Evolutionary conservation across 441 rosid genomes (phyloP).

Genomic region (Viola pubescens): DNA sequence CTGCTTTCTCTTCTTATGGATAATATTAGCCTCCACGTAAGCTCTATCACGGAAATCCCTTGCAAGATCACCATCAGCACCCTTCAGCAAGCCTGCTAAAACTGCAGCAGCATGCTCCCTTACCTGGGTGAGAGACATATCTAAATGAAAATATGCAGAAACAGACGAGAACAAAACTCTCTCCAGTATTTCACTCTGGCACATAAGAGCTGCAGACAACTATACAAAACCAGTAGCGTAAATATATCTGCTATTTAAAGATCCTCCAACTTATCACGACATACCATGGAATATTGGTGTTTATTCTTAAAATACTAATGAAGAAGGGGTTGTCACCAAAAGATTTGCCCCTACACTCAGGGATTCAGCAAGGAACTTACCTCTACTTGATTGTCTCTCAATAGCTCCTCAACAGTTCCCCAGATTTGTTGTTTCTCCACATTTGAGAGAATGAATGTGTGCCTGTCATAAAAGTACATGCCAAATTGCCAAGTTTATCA

Average conservation of each 20-base stretch:
- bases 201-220: too few relatives aligned
- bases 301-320: not conserved
- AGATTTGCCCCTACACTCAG: slow-evolving; percentile 6
- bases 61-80: slow-evolving; percentile 85
- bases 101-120: slow-evolving; percentile 99
- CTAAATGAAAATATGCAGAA: too few relatives aligned
- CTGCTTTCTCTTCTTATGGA: slow-evolving; percentile 55
- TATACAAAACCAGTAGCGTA: too few relatives aligned
- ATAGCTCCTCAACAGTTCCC: slow-evolving; percentile 74
- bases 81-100: slow-evolving; percentile 94
- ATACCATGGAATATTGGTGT: not conserved
- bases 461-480: slow-evolving; percentile 40
- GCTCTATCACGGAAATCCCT: slow-evolving; percentile 79
- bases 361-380: slow-evolving; percentile 36
- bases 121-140: slow-evolving; percentile 40
- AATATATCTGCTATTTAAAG: too few relatives aligned
- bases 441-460: slow-evolving; percentile 72
- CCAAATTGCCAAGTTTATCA: slow-evolving; percentile 9
- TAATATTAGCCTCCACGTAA: slow-evolving; percentile 58
- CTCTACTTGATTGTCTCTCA: slow-evolving; percentile 96
- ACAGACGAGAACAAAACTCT: not conserved
- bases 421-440: slow-evolving; percentile 72
- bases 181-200: not conserved
- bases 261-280: slow-evolving; percentile 5
- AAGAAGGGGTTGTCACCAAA: slow-evolving; percentile 1